Conservation (phyloP, 306 rosid genomes). For the Fagus sylvatica region DNA sequence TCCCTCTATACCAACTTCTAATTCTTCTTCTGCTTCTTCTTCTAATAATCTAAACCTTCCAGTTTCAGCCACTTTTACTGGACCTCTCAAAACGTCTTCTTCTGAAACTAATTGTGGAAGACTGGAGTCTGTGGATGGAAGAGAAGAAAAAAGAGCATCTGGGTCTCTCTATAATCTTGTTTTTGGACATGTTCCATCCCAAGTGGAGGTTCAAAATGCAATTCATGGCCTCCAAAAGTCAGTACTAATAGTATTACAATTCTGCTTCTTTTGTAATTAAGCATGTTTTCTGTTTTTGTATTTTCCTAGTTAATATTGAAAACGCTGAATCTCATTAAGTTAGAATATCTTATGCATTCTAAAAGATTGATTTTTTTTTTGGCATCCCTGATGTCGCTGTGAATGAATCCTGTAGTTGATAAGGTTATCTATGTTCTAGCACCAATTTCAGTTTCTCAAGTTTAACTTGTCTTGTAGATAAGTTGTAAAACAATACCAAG, state of each 20-base stretch:
- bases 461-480: too few species aligned
- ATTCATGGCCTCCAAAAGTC: constrained; percentile 46
- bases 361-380: background rate
- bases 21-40: constrained; percentile 19
- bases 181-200: constrained; percentile 55
- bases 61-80: constrained; percentile 14
- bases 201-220: constrained; percentile 54
- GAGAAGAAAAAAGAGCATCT: constrained; percentile 22
- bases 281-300: background rate
- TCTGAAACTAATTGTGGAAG: constrained; percentile 25
- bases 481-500: background rate
- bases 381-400: background rate
- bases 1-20: background rate
- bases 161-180: constrained; percentile 23
- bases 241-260: constrained; percentile 13
- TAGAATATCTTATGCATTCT: background rate
- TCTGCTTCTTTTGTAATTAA: background rate
- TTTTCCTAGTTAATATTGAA: background rate
- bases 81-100: constrained; percentile 5
- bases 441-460: background rate
- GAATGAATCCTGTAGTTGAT: background rate
- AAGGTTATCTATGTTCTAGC: background rate
- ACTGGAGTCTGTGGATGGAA: constrained; percentile 1
- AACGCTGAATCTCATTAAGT: background rate
- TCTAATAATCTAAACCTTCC: constrained; percentile 30